Percentiles rank a stretch among this genome's conserved stretches.
Conservation (phyloP, 2,329 filamentous ascomycete genomes). For the Fusarium haematococcum region DNA sequence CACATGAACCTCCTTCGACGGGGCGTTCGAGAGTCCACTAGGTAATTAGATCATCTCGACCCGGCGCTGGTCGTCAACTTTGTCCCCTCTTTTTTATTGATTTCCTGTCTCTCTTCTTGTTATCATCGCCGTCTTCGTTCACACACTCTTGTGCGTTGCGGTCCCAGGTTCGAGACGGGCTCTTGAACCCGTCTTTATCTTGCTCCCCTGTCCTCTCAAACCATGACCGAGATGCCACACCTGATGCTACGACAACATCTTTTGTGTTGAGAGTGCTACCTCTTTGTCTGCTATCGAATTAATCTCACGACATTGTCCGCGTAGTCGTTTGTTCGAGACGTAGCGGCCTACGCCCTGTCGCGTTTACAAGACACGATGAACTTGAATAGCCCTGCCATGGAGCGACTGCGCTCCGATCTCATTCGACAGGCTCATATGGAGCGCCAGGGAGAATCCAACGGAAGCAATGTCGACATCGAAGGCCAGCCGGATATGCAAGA, state of each 20-base stretch:
- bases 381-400: constrained; percentile 42
- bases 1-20: constrained; percentile 17
- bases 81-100: constrained; percentile 38
- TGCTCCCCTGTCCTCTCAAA: constrained; percentile 7
- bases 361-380: constrained; percentile 32
- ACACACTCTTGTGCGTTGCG: constrained; percentile 2
- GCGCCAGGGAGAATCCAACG: constrained; percentile 31
- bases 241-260: constrained; percentile 13
- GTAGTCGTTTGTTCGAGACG: constrained; percentile 29
- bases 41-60: constrained; percentile 35
- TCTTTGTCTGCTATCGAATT: constrained; percentile 15
- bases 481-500: constrained; percentile 18
- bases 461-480: constrained; percentile 24
- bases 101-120: constrained; percentile 16
- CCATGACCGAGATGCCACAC: constrained; percentile 31
- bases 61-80: constrained; percentile 16
- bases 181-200: constrained; percentile 28
- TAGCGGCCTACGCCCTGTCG: constrained; percentile 9
- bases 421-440: constrained; percentile 48
- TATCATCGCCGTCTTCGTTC: constrained; percentile 28
- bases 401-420: constrained; percentile 49
- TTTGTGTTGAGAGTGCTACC: constrained; percentile 21
- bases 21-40: constrained; percentile 33
- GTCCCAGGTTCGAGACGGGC: constrained; percentile 30
- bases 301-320: constrained; percentile 26